phyloP scores from a whole-genome alignment of 139 green algal species.

The Chlorella sp. region DNA sequence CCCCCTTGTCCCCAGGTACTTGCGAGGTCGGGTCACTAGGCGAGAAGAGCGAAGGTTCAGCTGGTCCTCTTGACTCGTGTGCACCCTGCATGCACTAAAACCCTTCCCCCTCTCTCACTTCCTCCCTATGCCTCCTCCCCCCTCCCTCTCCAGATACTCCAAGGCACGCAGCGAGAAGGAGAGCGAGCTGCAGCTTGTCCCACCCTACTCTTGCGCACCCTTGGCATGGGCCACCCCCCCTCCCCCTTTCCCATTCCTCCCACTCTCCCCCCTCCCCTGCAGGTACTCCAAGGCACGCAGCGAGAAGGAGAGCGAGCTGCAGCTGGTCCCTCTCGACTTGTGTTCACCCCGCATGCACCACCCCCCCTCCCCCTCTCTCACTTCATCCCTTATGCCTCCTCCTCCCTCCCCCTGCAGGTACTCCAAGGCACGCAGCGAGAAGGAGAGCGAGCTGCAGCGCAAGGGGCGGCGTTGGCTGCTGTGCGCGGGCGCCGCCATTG shows the following conservation, averaged over 20 bases:
- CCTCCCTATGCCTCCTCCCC: neutral
- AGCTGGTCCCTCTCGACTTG: neutral
- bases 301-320: neutral
- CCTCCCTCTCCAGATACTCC: slow-evolving; percentile 8
- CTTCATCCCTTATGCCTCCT: neutral
- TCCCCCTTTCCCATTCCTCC: no score
- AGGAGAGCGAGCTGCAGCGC: slow-evolving; percentile 22
- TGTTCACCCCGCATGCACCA: neutral
- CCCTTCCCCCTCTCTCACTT: neutral
- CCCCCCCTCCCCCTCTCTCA: neutral
- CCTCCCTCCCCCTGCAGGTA: neutral
- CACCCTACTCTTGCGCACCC: no score
- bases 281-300: no score
- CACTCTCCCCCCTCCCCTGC: no score
- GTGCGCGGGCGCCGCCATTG: slow-evolving; percentile 38
- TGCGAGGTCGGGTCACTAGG: no score
- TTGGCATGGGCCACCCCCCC: no score
- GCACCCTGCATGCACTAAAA: neutral
- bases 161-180: slow-evolving; percentile 24
- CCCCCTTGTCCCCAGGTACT: no score
- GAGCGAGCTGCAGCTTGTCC: slow-evolving; percentile 23
- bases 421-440: slow-evolving; percentile 23
- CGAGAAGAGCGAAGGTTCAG: neutral
- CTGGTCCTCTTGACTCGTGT: neutral
- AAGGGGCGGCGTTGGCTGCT: slow-evolving; percentile 49